These are phyloP conservation scores for Leucoagaricus sp. DNA, from an alignment of 1,284 basidiomycete genomes.

Conservation along the genomic window DNA sequence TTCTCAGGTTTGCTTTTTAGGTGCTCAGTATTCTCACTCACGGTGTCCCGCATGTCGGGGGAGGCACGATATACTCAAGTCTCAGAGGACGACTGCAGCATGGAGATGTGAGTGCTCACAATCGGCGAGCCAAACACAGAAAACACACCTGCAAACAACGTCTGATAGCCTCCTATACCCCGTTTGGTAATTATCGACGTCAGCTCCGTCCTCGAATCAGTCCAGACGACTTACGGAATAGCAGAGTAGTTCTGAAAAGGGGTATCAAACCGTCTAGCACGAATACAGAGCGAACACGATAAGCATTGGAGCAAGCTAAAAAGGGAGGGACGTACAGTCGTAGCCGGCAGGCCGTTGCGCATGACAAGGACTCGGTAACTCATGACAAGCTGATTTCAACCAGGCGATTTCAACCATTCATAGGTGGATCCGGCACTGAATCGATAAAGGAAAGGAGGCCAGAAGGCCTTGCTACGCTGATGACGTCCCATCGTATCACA, in stretches of 20 bases:
- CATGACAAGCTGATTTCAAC: neutral
- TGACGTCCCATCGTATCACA: neutral
- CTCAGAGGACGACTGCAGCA: conserved; percentile 3
- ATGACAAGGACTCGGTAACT: neutral
- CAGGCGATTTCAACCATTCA: neutral
- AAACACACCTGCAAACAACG: conserved; percentile 13
- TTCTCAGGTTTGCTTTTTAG: neutral
- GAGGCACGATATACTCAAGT: neutral
- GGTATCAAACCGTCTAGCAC: neutral
- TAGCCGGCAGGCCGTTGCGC: neutral
- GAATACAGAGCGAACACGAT: neutral
- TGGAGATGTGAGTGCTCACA: conserved; percentile 1
- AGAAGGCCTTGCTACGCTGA: neutral
- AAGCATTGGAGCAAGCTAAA: neutral
- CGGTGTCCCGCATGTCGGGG: neutral
- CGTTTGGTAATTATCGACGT: conserved; percentile 10
- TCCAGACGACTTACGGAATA: neutral
- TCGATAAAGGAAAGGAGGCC: neutral
- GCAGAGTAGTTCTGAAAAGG: neutral
- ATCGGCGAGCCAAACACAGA: conserved; percentile 12
- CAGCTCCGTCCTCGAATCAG: conserved; percentile 5
- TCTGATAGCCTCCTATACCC: conserved; percentile 3
- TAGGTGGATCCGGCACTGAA: neutral
- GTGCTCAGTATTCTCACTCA: conserved; percentile 1
- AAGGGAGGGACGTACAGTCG: neutral